Evolutionary conservation across 2,329 filamentous ascomycete genomes (phyloP).

Genomic region (Emergomyces orientalis): DNA sequence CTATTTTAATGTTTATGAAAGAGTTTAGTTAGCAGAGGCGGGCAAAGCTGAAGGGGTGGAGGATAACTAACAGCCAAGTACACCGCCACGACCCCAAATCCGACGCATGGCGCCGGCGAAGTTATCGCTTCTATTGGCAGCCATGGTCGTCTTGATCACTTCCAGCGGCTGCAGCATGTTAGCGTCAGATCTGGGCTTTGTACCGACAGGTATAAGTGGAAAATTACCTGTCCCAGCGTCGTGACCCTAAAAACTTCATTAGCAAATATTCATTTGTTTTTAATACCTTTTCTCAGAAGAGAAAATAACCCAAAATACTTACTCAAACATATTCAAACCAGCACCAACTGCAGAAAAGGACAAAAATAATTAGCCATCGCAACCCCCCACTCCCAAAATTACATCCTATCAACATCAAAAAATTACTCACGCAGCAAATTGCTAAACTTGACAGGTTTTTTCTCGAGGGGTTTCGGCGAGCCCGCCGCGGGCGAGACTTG

Average conservation of each 20-base stretch:
- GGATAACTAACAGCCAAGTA: constrained; percentile 72
- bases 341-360: constrained; percentile 54
- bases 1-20: constrained; percentile 40
- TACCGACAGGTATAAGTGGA: constrained; percentile 1
- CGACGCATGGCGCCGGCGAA: constrained; percentile 71
- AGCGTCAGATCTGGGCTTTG: not conserved
- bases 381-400: not conserved
- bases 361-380: constrained; percentile 19
- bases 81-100: constrained; percentile 90
- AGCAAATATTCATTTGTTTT: too few relatives aligned
- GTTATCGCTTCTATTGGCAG: constrained; percentile 83
- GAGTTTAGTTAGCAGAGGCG: not conserved
- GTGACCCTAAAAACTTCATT: constrained; percentile 45
- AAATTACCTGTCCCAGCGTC: constrained; percentile 53
- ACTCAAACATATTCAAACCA: constrained; percentile 92
- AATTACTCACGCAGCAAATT: constrained; percentile 66
- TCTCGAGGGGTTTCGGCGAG: constrained; percentile 60
- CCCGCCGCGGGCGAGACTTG: constrained; percentile 18
- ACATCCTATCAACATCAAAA: not conserved
- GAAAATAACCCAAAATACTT: too few relatives aligned
- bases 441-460: constrained; percentile 99
- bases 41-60: not conserved
- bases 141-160: constrained; percentile 99
- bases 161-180: constrained; percentile 62
- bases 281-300: too few relatives aligned